These are phyloP conservation scores for Acer negundo DNA, from an alignment of 345 rosid species.

Conservation along the genomic window DNA sequence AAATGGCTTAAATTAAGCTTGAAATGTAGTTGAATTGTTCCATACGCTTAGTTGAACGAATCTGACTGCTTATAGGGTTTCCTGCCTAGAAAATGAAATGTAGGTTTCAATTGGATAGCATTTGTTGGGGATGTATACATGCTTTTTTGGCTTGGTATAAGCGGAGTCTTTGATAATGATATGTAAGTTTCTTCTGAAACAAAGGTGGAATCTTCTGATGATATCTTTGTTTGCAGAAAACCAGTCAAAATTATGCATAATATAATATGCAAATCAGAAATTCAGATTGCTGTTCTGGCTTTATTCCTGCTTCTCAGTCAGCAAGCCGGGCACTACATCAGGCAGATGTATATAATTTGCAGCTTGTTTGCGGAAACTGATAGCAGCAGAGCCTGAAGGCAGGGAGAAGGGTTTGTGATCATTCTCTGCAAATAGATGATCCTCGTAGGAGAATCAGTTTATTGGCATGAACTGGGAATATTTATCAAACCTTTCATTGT, in stretches of 20 bases:
- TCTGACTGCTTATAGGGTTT: too few species aligned
- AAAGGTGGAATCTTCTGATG: background rate
- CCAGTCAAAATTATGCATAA: background rate
- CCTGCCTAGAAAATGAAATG: background rate
- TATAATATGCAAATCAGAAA: background rate
- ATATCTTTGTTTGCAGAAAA: background rate
- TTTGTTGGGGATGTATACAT: background rate
- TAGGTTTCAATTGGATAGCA: background rate
- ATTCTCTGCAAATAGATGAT: background rate
- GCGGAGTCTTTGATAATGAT: background rate
- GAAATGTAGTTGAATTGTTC: background rate
- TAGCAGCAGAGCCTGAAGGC: background rate
- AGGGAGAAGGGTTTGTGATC: background rate
- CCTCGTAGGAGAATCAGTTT: background rate
- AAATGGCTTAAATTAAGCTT: background rate
- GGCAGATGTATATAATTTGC: background rate
- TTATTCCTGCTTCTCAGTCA: background rate
- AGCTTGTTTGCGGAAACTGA: background rate
- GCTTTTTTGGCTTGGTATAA: background rate
- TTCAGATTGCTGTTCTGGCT: background rate
- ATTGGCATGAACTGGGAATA: too few species aligned
- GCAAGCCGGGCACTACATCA: background rate
- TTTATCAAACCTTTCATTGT: too few species aligned
- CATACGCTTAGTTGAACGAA: background rate
- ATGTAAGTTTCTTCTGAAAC: background rate